Conservation (phyloP, 2,329 filamentous ascomycete species). For the Grosmannia huntii region DNA sequence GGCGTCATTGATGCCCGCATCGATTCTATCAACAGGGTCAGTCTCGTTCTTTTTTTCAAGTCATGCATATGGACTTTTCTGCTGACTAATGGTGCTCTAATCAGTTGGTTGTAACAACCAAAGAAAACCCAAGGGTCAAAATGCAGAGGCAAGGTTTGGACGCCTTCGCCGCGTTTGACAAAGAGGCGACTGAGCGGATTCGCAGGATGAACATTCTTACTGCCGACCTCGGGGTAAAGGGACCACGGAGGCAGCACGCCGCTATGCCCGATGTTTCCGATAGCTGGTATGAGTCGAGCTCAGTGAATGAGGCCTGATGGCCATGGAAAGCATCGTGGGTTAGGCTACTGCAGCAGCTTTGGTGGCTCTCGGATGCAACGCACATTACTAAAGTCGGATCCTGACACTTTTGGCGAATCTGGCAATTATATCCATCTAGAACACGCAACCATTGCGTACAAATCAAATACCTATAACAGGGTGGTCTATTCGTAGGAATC, state of each 20-base stretch:
- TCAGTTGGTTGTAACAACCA: constrained; percentile 60
- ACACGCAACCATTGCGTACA: too few species aligned
- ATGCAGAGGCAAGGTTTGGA: constrained; percentile 60
- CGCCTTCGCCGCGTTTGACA: constrained; percentile 58
- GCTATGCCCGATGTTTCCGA: neutral
- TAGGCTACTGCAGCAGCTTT: neutral
- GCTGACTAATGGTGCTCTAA: neutral
- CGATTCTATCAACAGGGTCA: constrained; percentile 67
- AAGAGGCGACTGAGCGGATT: constrained; percentile 62
- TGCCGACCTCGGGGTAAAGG: constrained; percentile 60
- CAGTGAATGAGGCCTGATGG: neutral
- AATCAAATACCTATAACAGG: too few species aligned
- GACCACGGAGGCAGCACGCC: constrained; percentile 7
- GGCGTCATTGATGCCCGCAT: constrained; percentile 66
- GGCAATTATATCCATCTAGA: too few species aligned
- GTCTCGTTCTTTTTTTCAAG: neutral
- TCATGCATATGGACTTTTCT: neutral
- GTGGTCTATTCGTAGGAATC: too few species aligned
- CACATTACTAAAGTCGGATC: too few species aligned
- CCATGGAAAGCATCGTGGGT: neutral
- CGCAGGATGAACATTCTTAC: constrained; percentile 63
- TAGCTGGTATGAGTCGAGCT: constrained; percentile 2
- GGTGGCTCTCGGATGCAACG: too few species aligned
- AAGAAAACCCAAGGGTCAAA: constrained; percentile 50
- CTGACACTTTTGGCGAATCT: too few species aligned